A percentile compares a stretch with the other conserved stretches of the same genome.
Evolutionary conservation across 2,329 filamentous ascomycete species (phyloP).

Genomic region (Trichophyton verrucosum): DNA sequence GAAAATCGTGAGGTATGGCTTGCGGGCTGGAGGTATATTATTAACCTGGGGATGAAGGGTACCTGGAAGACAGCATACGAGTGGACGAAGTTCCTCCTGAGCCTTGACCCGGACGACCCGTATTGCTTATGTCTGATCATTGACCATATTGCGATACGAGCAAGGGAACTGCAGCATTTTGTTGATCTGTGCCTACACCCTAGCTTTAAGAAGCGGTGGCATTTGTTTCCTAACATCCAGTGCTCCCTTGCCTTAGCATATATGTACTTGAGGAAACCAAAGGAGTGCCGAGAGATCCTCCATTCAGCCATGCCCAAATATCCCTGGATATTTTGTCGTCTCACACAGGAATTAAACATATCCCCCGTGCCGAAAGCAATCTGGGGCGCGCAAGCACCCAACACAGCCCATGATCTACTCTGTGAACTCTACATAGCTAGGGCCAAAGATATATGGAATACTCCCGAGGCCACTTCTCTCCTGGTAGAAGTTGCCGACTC

Average conservation of each 20-base stretch:
- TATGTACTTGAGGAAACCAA: constrained; percentile 54
- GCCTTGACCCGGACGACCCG: constrained; percentile 64
- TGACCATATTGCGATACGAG: constrained; percentile 73
- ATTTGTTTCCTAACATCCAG: constrained; percentile 54
- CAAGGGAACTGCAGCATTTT: constrained; percentile 63
- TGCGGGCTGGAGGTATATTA: constrained; percentile 77
- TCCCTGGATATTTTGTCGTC: constrained; percentile 71
- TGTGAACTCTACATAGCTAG: constrained; percentile 63
- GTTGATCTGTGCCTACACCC: constrained; percentile 51
- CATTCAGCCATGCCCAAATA: constrained; percentile 55
- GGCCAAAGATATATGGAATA: constrained; percentile 78
- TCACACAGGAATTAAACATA: constrained; percentile 71
- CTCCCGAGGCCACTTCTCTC: constrained; percentile 54
- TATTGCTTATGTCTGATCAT: constrained; percentile 72
- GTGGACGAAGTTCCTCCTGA: constrained; percentile 77
- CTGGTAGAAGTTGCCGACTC: constrained; percentile 57
- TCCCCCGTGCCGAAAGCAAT: constrained; percentile 63
- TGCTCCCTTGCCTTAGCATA: constrained; percentile 69
- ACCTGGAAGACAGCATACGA: constrained; percentile 88
- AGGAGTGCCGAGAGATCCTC: constrained; percentile 54
- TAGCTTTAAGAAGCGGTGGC: constrained; percentile 39
- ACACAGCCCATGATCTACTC: constrained; percentile 54
- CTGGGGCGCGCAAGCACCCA: constrained; percentile 64
- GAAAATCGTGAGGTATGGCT: constrained; percentile 93
- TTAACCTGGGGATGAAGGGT: constrained; percentile 74